Percentiles rank a stretch among this genome's conserved stretches.
Evolutionary conservation across 1,139 yeast species (phyloP).

Genomic region (Hyphopichia buzzinii): DNA sequence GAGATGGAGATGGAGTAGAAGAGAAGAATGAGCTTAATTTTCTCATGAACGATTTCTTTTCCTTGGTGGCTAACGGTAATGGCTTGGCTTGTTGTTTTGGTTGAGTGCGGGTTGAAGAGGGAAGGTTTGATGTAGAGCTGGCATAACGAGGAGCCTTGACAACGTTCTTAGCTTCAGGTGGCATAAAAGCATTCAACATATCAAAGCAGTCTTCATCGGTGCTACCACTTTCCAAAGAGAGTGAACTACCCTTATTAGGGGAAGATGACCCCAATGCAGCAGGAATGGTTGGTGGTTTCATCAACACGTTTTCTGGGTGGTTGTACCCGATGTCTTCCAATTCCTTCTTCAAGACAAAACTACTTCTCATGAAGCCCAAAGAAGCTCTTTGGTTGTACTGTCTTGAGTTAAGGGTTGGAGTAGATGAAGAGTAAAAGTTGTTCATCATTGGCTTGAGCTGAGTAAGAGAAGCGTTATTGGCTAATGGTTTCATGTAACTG

Average conservation of each 20-base stretch:
- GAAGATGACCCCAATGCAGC: slow-evolving; percentile 14
- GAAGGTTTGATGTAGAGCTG: slow-evolving; percentile 5
- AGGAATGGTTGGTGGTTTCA: slow-evolving; percentile 29
- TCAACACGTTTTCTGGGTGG: slow-evolving; percentile 30
- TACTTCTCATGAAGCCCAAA: slow-evolving; percentile 40
- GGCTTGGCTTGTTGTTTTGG: slow-evolving; percentile 8
- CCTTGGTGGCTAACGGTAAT: slow-evolving; percentile 6
- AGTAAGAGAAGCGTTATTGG: neutral
- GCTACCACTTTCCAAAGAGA: neutral
- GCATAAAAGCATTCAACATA: slow-evolving; percentile 17
- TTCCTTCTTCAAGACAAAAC: slow-evolving; percentile 37
- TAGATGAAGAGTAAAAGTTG: slow-evolving; percentile 11
- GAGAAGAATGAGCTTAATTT: slow-evolving; percentile 26
- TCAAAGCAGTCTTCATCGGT: slow-evolving; percentile 17
- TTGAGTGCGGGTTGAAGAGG: slow-evolving; percentile 11
- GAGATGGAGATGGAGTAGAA: slow-evolving; percentile 8
- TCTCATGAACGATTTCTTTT: slow-evolving; percentile 26
- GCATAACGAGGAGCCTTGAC: slow-evolving; percentile 1
- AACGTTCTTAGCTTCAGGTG: neutral
- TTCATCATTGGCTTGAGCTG: slow-evolving; percentile 1
- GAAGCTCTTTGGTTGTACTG: slow-evolving; percentile 27
- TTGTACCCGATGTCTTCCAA: slow-evolving; percentile 29
- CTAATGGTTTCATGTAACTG: slow-evolving; percentile 16
- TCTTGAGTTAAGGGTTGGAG: slow-evolving; percentile 11
- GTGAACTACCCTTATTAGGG: neutral